Base-by-base conservation (phyloP, 176 grass and related monocot species). In the Guadua angustifolia region DNA sequence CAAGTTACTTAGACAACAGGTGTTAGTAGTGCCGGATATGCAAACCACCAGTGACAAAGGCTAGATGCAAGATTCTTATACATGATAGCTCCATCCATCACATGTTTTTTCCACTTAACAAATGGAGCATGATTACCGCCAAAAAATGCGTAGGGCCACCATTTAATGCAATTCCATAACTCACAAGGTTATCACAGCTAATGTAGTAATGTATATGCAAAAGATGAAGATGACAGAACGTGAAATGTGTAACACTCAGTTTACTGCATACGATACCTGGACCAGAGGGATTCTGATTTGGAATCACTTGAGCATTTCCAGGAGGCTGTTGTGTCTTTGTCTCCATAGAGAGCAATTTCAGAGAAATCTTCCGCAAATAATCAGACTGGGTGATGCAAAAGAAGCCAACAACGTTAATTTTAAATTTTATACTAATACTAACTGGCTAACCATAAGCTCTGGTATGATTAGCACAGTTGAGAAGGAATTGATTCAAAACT, bases 301-400 rank as follows among this genome's bases (percentile, higher is more conserved):
- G 64, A 84, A 86, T 46, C 55, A 86, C 89, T 84, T 88, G 77
- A 73, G 83, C 16, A 82, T 87, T 91, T 61, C 84, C 64, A 82
- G 86, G 78, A 82, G 70, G 33, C 63, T 81, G 88, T 60, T 95
- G 87, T 29, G 91, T 60, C 85, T 95, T 95, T 64, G 90, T 88
- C 74, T 97, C 94, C 92, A 95, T 90, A 9, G 90, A 98, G 24
- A 95, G 84, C 87, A 95, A 90, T 86, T 95, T 95, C 36, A 93
- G 52, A 93, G 95, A 98, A 90, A 95, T 93, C 84, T 69, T 93
- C 74, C 88, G 90, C 75, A 95, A 72, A 91, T 98, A 98, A 95
- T 95, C 95, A 85, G 87, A 71, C 95, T 95, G 84, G 47, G 25
- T 75, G 24, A 88, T 42, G 36, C 38, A 83, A 84, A 78, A 87